These are phyloP conservation scores for Cyberlindnera xishuangbannaensis DNA, from an alignment of 805 yeast species.

Conservation along the genomic window DNA sequence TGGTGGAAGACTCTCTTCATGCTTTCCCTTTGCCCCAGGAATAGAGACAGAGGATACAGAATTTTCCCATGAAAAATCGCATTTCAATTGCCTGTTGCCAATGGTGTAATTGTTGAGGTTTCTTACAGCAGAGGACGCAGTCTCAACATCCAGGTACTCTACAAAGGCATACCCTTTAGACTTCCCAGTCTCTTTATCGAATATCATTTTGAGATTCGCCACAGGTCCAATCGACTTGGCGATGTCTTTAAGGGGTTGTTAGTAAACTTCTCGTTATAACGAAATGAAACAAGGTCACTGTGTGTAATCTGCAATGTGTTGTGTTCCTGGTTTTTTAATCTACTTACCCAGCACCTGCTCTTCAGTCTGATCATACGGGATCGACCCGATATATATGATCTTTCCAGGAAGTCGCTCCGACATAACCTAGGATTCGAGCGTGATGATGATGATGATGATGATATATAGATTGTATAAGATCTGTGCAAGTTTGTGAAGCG, in stretches of 20 bases:
- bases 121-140: constrained; percentile 87
- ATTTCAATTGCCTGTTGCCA: constrained; percentile 66
- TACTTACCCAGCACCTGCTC: constrained; percentile 60
- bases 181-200: constrained; percentile 84
- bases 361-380: constrained; percentile 91
- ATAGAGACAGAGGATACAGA: constrained; percentile 12
- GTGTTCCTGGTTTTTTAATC: too few relatives aligned
- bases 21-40: constrained; percentile 2
- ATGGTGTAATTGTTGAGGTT: constrained; percentile 75
- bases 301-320: neutral
- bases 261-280: constrained; percentile 1
- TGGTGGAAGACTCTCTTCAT: constrained; percentile 34
- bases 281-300: too few relatives aligned
- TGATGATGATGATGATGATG: too few relatives aligned
- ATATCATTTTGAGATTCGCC: constrained; percentile 62
- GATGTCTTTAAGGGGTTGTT: constrained; percentile 38
- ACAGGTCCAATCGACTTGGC: constrained; percentile 90
- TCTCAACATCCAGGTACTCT: constrained; percentile 68
- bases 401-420: constrained; percentile 26
- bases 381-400: constrained; percentile 74
- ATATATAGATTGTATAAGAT: too few relatives aligned
- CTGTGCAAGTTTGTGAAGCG: too few relatives aligned
- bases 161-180: constrained; percentile 90
- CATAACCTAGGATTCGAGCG: constrained; percentile 6
- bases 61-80: constrained; percentile 64